A percentile compares a stretch with the other conserved stretches of the same genome.
Conservation (phyloP, 192 early-diverging fungal species). For the Rhizoclosmatium globosum region DNA sequence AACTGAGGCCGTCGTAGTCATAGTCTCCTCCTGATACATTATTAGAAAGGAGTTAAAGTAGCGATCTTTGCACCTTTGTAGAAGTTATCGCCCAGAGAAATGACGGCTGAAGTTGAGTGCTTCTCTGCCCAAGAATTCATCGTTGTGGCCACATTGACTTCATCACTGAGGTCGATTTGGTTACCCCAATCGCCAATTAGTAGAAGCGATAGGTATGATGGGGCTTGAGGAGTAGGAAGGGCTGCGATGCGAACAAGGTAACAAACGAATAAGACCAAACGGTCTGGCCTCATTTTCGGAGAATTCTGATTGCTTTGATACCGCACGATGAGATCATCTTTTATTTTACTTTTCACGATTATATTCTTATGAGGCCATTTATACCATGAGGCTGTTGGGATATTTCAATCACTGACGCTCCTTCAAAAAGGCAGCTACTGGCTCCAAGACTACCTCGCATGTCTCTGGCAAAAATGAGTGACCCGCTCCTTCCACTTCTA, state of each 20-base stretch:
- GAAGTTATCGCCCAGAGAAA: slow-evolving; percentile 28
- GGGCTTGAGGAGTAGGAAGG: not conserved
- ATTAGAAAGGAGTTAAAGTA: not conserved
- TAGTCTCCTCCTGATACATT: not conserved
- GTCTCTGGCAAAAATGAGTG: slow-evolving; percentile 12
- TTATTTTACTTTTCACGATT: not conserved
- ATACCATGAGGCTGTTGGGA: too few relatives aligned
- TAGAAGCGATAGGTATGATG: slow-evolving; percentile 2
- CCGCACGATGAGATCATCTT: too few relatives aligned
- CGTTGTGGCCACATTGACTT: not conserved
- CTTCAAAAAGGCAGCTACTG: slow-evolving; percentile 1
- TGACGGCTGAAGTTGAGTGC: not conserved
- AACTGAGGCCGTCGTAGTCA: slow-evolving; percentile 12
- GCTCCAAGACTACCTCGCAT: slow-evolving; percentile 5
- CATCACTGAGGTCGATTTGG: slow-evolving; percentile 1
- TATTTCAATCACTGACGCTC: not conserved
- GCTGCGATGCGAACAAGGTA: too few relatives aligned
- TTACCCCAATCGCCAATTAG: slow-evolving; percentile 30
- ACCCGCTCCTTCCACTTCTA: not conserved
- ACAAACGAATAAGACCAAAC: too few relatives aligned
- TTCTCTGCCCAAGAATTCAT: slow-evolving; percentile 12
- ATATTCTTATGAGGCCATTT: not conserved
- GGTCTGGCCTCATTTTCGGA: too few relatives aligned
- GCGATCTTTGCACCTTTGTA: slow-evolving; percentile 9
- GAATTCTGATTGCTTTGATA: too few relatives aligned